Evolutionary conservation across 2,329 filamentous ascomycete genomes (phyloP).

Genomic region (Claviceps fusiformis): DNA sequence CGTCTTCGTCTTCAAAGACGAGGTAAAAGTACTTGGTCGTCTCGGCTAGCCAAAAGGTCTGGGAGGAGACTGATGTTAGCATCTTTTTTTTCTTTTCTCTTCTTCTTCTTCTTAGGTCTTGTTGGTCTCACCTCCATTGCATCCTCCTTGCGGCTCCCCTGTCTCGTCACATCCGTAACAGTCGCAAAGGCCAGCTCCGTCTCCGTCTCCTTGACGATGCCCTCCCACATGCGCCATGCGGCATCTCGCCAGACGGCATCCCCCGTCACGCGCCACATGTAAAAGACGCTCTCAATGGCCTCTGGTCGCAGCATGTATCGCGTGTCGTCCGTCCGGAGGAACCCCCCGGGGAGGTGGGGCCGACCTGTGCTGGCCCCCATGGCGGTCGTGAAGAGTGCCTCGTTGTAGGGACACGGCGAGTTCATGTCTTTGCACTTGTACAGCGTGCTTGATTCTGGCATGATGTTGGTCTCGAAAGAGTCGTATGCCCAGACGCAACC

Average conservation of each 20-base stretch:
- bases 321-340: slow-evolving; percentile 36
- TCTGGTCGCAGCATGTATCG: slow-evolving; percentile 33
- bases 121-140: slow-evolving; percentile 41
- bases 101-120: slow-evolving; percentile 11
- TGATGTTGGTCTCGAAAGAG: slow-evolving; percentile 34
- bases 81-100: background rate
- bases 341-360: slow-evolving; percentile 34
- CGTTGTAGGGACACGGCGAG: slow-evolving; percentile 22
- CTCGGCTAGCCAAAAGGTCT: slow-evolving; percentile 61
- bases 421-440: slow-evolving; percentile 22
- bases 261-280: slow-evolving; percentile 37
- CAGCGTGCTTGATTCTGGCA: slow-evolving; percentile 35
- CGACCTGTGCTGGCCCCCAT: slow-evolving; percentile 5
- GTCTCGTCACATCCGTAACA: slow-evolving; percentile 22
- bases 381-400: slow-evolving; percentile 10
- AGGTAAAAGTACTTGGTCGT: slow-evolving; percentile 70
- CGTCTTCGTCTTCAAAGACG: slow-evolving; percentile 49
- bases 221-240: slow-evolving; percentile 35
- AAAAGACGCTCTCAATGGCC: slow-evolving; percentile 38
- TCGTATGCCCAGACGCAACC: slow-evolving; percentile 43
- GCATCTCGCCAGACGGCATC: slow-evolving; percentile 28
- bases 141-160: slow-evolving; percentile 30
- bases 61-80: background rate
- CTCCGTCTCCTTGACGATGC: slow-evolving; percentile 27
- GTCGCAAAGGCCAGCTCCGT: slow-evolving; percentile 30